These are phyloP conservation scores for Hyphopichia buzzinii DNA, from an alignment of 1,139 yeast species.

Conservation along the genomic window DNA sequence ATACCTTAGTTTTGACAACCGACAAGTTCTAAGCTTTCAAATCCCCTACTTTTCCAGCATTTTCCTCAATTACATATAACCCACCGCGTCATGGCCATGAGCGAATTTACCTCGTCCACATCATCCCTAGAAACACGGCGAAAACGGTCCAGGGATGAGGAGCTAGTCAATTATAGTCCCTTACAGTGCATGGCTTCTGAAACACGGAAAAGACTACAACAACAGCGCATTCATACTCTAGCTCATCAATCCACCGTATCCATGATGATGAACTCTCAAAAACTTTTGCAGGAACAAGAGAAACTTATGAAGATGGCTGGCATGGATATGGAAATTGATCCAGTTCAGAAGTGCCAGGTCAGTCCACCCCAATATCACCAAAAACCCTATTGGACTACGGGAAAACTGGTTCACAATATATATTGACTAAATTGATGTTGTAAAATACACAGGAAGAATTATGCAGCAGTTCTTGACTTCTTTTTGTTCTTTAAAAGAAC, in stretches of 20 bases:
- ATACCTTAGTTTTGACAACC: no score
- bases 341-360: conserved; percentile 1
- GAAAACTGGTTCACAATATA: conserved; percentile 5
- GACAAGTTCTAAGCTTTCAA: no score
- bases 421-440: background rate
- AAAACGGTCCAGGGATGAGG: conserved; percentile 5
- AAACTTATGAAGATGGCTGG: conserved; percentile 1
- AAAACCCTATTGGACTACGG: conserved; percentile 30
- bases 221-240: conserved; percentile 27
- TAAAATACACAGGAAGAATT: background rate
- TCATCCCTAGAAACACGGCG: background rate
- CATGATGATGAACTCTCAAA: conserved; percentile 29
- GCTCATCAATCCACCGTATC: conserved; percentile 28
- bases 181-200: no score
- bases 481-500: conserved; percentile 76
- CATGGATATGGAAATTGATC: background rate
- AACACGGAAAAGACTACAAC: conserved; percentile 23
- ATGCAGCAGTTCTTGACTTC: conserved; percentile 20
- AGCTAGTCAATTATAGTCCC: no score
- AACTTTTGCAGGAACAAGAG: conserved; percentile 11
- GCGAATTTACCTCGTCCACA: background rate
- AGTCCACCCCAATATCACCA: conserved; percentile 14
- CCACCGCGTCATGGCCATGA: background rate
- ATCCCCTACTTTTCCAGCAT: no score
- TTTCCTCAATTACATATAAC: no score